Base-by-base conservation (phyloP, 2,329 filamentous ascomycete species). In the Neopestalotiopsis sp. region DNA sequence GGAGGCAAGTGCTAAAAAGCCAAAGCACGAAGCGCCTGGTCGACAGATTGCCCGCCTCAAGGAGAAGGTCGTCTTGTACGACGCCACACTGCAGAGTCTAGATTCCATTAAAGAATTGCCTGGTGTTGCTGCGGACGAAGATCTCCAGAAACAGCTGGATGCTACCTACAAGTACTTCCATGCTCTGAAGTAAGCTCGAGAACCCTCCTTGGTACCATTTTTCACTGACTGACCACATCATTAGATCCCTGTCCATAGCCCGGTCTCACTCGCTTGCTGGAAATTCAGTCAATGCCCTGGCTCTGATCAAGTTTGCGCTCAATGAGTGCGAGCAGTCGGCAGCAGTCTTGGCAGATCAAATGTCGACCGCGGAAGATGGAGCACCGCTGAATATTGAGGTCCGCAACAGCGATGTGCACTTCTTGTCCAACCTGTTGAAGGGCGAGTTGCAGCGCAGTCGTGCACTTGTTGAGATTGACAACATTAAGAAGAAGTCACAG, bases 101-200 rank as follows among this genome's bases (percentile, higher is more conserved):
- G 93, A 98, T 72, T 94, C 94, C 4, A 90, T 98, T 78, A 94
- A 92, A 75, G 94, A 97, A 70, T 86, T 99, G 14, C 92, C 94
- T 2, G 96, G 96, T 80, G 93, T 98, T 20, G 94, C 94, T 45
- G 92, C 94, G 57, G 96, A 99, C 75, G 87, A 90, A 56, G 85
- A 83, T 17, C 92, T 99, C 72, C 85, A 94, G 4, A 83, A 87
- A 60, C 94, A 96, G 78, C 84, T 99, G n/a, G 89, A 93, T 68
- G 90, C 90, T 42, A 95, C 94, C 73, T 86, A 88, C 45, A 85
- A 88, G 70, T 98, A 98, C 81, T 99, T 98, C 83, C 89, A 91
- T 71, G 93, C 96, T 10, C 85, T 98, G 67, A 97, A 95, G 91
- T 95, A 84, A 78, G 88, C 81, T 9, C 13, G 1, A 38, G 10